Evolutionary conservation across 1,139 yeast genomes (phyloP).

Genomic region (Protomyces inouyei): DNA sequence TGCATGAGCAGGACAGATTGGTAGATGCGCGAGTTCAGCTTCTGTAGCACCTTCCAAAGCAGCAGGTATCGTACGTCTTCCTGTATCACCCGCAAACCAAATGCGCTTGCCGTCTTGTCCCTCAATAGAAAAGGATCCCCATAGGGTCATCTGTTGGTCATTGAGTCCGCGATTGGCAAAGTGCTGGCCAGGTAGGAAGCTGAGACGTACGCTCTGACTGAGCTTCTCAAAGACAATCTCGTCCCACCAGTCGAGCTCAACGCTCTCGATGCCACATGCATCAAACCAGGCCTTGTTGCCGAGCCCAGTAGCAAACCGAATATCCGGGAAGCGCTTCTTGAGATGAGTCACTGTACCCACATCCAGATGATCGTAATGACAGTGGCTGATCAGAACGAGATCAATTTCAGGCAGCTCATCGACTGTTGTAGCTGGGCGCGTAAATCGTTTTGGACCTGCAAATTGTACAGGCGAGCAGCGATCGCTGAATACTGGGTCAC

Average conservation of each 20-base stretch:
- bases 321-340: conserved; percentile 18
- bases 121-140: conserved; percentile 44
- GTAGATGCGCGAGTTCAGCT: conserved; percentile 18
- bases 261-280: conserved; percentile 51
- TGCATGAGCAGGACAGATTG: conserved; percentile 43
- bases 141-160: conserved; percentile 73
- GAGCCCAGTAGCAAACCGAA: conserved; percentile 55
- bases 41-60: conserved; percentile 27
- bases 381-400: conserved; percentile 77
- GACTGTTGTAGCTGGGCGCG: conserved; percentile 62
- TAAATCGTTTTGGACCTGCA: conserved; percentile 75
- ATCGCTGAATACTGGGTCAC: conserved; percentile 30
- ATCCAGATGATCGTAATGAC: conserved; percentile 47
- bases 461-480: conserved; percentile 41
- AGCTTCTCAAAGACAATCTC: conserved; percentile 37
- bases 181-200: conserved; percentile 81
- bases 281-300: conserved; percentile 64
- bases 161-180: conserved; percentile 81
- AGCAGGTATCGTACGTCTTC: conserved; percentile 62
- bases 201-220: conserved; percentile 13
- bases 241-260: conserved; percentile 96
- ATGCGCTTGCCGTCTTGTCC: conserved; percentile 16
- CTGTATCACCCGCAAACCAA: conserved; percentile 60
- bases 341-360: conserved; percentile 23
- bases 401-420: conserved; percentile 62